Evolutionary conservation across 148 eudicot genomes (phyloP).

Genomic region (Nepenthes gracilis): DNA sequence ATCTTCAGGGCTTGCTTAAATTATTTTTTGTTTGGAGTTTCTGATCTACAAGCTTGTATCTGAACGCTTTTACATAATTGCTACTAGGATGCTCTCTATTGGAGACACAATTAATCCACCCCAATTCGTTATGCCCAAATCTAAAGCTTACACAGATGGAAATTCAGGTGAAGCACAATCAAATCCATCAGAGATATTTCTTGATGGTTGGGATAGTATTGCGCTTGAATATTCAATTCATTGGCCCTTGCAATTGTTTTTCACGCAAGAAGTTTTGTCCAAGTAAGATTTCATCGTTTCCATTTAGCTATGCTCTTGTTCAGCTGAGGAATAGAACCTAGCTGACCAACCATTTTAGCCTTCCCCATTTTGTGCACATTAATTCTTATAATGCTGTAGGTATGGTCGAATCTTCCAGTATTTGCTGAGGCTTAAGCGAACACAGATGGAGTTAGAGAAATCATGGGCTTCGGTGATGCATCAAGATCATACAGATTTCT

Average conservation of each 20-base stretch:
- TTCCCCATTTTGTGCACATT: not conserved
- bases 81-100: constrained; percentile 61
- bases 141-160: constrained; percentile 46
- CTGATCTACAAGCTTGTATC: not conserved
- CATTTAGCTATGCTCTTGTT: not conserved
- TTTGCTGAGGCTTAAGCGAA: constrained; percentile 80
- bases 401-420: constrained; percentile 86
- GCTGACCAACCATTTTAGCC: not conserved
- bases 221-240: constrained; percentile 87
- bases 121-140: constrained; percentile 47
- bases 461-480: constrained; percentile 99
- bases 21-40: not conserved
- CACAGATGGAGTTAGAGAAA: constrained; percentile 98
- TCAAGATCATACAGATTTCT: constrained; percentile 83
- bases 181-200: constrained; percentile 41
- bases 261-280: constrained; percentile 87
- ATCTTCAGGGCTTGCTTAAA: too few species aligned
- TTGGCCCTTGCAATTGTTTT: constrained; percentile 93
- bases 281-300: constrained; percentile 38
- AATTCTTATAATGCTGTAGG: constrained; percentile 19
- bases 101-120: constrained; percentile 57
- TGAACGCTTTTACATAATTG: not conserved
- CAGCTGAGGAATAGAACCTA: not conserved
- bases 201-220: constrained; percentile 97
- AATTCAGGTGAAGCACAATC: constrained; percentile 34